phyloP scores from a whole-genome alignment of 208 protist species.

The Crithidia expoeki region DNA sequence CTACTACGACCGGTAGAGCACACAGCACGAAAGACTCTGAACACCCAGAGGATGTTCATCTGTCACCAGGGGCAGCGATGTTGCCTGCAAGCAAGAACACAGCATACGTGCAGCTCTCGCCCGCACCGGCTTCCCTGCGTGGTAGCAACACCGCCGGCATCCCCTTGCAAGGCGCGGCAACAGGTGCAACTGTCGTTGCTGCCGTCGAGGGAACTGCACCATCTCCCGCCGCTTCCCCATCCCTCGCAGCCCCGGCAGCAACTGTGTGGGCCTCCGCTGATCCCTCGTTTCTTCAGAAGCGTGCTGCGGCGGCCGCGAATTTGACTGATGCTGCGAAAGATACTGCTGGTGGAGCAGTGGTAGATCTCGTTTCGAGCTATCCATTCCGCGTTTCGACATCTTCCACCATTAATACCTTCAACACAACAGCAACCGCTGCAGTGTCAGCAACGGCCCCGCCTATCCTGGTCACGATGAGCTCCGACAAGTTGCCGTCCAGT shows the following conservation, averaged over 20 bases:
- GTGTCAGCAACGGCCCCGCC: not conserved
- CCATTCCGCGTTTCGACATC: constrained; percentile 12
- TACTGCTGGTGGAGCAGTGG: not conserved
- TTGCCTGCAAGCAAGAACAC: not conserved
- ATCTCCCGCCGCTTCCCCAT: not conserved
- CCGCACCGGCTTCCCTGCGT: constrained; percentile 13
- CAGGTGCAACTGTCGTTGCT: constrained; percentile 29
- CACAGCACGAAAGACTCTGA: no score
- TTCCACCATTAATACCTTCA: not conserved
- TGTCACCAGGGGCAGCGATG: no score
- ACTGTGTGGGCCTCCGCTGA: constrained; percentile 35
- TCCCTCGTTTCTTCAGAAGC: constrained; percentile 10
- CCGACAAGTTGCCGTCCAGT: constrained; percentile 7
- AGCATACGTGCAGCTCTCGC: constrained; percentile 14
- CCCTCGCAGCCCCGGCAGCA: not conserved
- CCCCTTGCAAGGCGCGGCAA: constrained; percentile 38
- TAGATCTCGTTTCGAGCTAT: constrained; percentile 12
- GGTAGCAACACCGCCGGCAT: constrained; percentile 25
- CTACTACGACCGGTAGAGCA: no score
- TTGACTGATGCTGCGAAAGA: not conserved
- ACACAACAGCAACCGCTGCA: not conserved
- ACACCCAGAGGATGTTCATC: no score
- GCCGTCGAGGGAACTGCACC: not conserved
- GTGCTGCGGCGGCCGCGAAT: constrained; percentile 4
- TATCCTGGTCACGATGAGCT: constrained; percentile 36